Evolutionary conservation across 2,329 filamentous ascomycete species (phyloP), one percentile per base, ranked within the genome.

Genomic region (Ceratocystis colombiana): DNA sequence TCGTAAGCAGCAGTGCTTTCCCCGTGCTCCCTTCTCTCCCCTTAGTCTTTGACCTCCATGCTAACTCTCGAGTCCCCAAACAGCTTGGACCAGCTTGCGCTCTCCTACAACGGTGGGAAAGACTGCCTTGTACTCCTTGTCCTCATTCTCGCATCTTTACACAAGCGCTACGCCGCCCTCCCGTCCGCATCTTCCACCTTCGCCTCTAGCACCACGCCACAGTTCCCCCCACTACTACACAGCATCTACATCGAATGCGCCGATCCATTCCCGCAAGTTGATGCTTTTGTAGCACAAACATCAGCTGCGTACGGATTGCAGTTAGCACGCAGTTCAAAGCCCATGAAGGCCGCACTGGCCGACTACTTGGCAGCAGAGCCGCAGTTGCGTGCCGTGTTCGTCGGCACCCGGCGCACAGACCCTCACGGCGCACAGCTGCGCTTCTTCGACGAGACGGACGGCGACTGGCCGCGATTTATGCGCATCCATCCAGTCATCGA

Each of bases 41-140:
- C 46, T 28, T 46, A 7, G 25, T 15, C 45, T 25, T 53, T 22
- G 20, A 1, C 53, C 53, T 61, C n/a, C 33, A 25, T 28, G 46
- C 46, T 55, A 50, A 59, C 50, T 12, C 30, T 25, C 20, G 67
- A 63, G 50, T 57, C 46, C 45, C 46, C 46, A 22, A n/a, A 46
- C 44, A 63, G 66, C 25, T 69, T 72, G 62, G 17, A 41, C 20
- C n/a, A 59, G 33, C 33, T 65, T 61, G 45, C 41, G 50, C 57
- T 57, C 70, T 96, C 93, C 66, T 99, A 96, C 77, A 99, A 99
- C 72, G 94, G 94, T 73, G 94, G 94, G 68, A 99, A 99, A 76
- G 94, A 68, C 64, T 68, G 67, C 72, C 87, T 97, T 20, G 92
- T 97, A 64, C 85, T 97, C 20, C 81, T 97, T 5, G 83, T 96